These are phyloP conservation scores for Fusarium palustre DNA, from an alignment of 2,329 filamentous ascomycete species.

Conservation along the genomic window DNA sequence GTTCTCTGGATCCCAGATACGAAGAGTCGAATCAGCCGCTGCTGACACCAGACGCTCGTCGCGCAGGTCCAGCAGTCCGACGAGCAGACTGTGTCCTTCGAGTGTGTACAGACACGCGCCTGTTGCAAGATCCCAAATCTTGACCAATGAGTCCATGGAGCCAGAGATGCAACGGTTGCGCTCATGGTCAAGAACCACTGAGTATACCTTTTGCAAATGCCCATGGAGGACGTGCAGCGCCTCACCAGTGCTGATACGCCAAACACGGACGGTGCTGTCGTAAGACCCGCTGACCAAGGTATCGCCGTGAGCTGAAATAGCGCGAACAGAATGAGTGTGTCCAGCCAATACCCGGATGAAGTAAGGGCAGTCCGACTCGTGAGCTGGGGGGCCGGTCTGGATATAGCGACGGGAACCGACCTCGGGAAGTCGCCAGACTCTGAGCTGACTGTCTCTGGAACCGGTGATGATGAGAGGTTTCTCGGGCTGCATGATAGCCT, in stretches of 20 bases:
- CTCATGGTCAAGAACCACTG: constrained; percentile 90
- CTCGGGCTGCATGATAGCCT: constrained; percentile 87
- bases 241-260: constrained; percentile 97
- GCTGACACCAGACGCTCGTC: constrained; percentile 93
- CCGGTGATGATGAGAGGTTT: constrained; percentile 97
- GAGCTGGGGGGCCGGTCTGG: constrained; percentile 79
- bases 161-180: constrained; percentile 97
- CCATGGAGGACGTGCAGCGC: constrained; percentile 85
- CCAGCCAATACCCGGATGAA: constrained; percentile 89
- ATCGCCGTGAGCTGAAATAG: constrained; percentile 94
- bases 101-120: constrained; percentile 88
- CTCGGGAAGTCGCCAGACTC: constrained; percentile 93
- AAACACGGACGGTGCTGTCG: constrained; percentile 93
- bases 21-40: constrained; percentile 91
- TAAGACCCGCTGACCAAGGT: constrained; percentile 98
- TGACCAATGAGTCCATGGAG: constrained; percentile 98
- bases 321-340: constrained; percentile 92
- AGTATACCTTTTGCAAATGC: constrained; percentile 94
- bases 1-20: constrained; percentile 96
- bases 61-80: constrained; percentile 89
- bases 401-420: constrained; percentile 81
- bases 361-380: constrained; percentile 87
- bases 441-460: constrained; percentile 91
- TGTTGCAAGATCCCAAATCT: constrained; percentile 94
- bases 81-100: constrained; percentile 91